A percentile compares a stretch with the other conserved stretches of the same genome.
Conservation (phyloP, 2,329 filamentous ascomycete genomes). For the Pezicula carpinea region DNA sequence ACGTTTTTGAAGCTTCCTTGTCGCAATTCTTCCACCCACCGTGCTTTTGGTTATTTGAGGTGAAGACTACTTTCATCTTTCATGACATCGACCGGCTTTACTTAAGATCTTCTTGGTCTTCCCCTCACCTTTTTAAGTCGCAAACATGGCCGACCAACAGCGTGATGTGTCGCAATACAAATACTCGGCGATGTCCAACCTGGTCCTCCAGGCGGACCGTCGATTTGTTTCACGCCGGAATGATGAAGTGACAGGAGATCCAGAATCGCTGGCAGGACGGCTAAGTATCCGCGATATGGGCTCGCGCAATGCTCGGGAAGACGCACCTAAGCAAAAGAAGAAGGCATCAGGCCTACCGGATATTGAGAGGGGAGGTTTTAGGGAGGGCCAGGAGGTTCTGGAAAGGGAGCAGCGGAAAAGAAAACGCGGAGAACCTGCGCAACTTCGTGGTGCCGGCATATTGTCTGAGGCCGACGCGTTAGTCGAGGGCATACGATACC, state of each 20-base stretch:
- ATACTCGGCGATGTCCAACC: slow-evolving; percentile 99
- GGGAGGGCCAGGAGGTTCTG: slow-evolving; percentile 79
- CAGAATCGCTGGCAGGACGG: slow-evolving; percentile 91
- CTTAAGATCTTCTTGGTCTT: background rate
- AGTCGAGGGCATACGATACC: slow-evolving; percentile 88
- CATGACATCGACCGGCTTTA: background rate
- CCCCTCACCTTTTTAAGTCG: slow-evolving; percentile 13
- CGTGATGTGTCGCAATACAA: slow-evolving; percentile 95
- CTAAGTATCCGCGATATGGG: slow-evolving; percentile 96
- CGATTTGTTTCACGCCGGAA: slow-evolving; percentile 88
- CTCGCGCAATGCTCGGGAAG: slow-evolving; percentile 71
- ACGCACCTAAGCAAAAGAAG: slow-evolving; percentile 78
- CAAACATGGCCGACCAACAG: slow-evolving; percentile 66
- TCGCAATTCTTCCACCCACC: too few species aligned
- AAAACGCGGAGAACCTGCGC: slow-evolving; percentile 68
- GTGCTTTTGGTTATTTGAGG: too few species aligned
- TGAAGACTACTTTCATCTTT: background rate
- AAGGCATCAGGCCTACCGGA: slow-evolving; percentile 57
- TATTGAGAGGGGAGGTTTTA: slow-evolving; percentile 69
- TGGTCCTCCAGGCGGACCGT: slow-evolving; percentile 99
- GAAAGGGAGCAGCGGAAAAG: slow-evolving; percentile 82
- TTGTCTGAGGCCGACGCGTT: slow-evolving; percentile 79
- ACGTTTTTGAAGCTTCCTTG: too few species aligned
- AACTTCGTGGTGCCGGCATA: slow-evolving; percentile 69
- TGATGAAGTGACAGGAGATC: slow-evolving; percentile 94